phyloP scores from a whole-genome alignment of 768 basidiomycete genomes.

The Clathrus columnatus region DNA sequence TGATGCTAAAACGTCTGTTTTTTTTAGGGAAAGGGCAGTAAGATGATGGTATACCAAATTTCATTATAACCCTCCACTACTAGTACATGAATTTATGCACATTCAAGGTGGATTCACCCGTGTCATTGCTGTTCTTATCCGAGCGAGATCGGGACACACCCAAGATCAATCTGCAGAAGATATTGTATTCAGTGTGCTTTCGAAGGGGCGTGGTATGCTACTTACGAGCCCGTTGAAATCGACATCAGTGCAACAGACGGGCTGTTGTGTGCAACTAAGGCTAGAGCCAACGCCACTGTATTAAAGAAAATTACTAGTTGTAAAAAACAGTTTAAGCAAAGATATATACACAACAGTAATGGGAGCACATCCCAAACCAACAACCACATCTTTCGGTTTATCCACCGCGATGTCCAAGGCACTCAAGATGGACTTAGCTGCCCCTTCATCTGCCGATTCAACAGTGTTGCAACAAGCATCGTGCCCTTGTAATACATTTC shows the following conservation, averaged over 20 bases:
- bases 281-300: constrained; percentile 13
- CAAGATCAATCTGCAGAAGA: too few species aligned
- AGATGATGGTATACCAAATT: too few species aligned
- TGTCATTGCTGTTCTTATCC: too few species aligned
- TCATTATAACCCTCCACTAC: too few species aligned
- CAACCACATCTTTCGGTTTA: constrained; percentile 9
- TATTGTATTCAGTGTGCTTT: too few species aligned
- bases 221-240: not conserved
- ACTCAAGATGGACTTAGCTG: too few species aligned
- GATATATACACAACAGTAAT: not conserved
- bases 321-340: not conserved
- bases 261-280: constrained; percentile 3
- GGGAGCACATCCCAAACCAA: constrained; percentile 12
- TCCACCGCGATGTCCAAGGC: constrained; percentile 11
- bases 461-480: constrained; percentile 23
- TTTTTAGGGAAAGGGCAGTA: too few species aligned
- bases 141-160: too few species aligned
- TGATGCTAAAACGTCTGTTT: too few species aligned
- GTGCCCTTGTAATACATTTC: not conserved
- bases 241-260: constrained; percentile 17
- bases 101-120: too few species aligned
- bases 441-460: constrained; percentile 11
- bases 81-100: too few species aligned
- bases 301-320: constrained; percentile 6
- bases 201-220: not conserved